A percentile compares a stretch with the other conserved stretches of the same genome.
These are phyloP conservation scores for Ceratocystis cacaofunesta DNA, from an alignment of 2,329 filamentous ascomycete genomes.

Conservation along the genomic window DNA sequence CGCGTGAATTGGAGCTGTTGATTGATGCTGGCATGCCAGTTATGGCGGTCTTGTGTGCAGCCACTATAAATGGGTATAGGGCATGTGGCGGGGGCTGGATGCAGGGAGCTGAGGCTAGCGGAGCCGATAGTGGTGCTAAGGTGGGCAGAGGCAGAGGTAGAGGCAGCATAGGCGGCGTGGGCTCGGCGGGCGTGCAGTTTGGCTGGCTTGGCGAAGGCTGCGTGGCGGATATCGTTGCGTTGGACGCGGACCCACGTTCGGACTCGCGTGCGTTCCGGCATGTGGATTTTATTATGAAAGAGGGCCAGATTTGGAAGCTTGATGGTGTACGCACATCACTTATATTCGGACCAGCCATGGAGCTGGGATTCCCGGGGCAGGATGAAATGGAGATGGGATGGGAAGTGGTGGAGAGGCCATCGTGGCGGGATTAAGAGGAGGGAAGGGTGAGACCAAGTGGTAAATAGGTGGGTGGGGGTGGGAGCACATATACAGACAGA, in stretches of 20 bases:
- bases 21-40: conserved; percentile 35
- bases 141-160: neutral
- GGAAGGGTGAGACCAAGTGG: neutral
- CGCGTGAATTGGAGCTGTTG: conserved; percentile 40
- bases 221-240: conserved; percentile 37
- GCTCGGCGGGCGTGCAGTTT: conserved; percentile 25
- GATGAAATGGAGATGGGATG: conserved; percentile 15
- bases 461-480: neutral
- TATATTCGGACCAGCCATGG: conserved; percentile 5
- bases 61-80: conserved; percentile 39
- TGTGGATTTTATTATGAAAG: conserved; percentile 43
- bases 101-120: neutral
- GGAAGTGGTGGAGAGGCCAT: conserved; percentile 17
- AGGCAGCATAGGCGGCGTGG: neutral
- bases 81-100: conserved; percentile 38
- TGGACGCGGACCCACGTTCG: conserved; percentile 30
- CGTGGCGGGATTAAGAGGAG: conserved; percentile 5
- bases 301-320: conserved; percentile 35
- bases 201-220: conserved; percentile 36
- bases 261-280: conserved; percentile 30
- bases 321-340: conserved; percentile 19
- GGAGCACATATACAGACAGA: neutral
- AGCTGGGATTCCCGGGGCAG: neutral
- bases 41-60: conserved; percentile 34
- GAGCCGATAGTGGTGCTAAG: neutral